phyloP scores from a whole-genome alignment of 805 yeast genomes.

The Myxozyma sirexii region DNA sequence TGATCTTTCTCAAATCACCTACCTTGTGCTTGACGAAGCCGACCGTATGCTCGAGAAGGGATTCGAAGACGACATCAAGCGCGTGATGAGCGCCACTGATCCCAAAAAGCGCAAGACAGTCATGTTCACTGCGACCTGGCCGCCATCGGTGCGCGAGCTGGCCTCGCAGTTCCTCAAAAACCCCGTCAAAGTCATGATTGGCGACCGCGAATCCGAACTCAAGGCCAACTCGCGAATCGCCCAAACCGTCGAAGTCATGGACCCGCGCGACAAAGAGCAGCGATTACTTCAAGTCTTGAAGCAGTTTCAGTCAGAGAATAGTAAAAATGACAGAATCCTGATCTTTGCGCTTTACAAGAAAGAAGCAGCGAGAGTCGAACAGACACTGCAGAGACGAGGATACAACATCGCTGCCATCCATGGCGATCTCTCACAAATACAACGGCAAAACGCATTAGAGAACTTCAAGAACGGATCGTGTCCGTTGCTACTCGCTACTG shows the following conservation, averaged over 20 bases:
- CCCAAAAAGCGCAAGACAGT: conserved; percentile 73
- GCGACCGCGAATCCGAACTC: conserved; percentile 84
- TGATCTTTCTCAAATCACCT: conserved; percentile 65
- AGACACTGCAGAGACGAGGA: conserved; percentile 69
- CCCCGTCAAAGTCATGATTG: conserved; percentile 91
- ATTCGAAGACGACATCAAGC: conserved; percentile 92
- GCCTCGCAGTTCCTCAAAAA: conserved; percentile 77
- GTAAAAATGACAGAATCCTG: conserved; percentile 75
- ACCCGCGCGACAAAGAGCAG: conserved; percentile 76
- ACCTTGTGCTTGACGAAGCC: conserved; percentile 93
- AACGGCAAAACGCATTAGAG: conserved; percentile 84
- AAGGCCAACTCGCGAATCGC: conserved; percentile 92
- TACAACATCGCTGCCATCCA: conserved; percentile 89
- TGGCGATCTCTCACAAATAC: conserved; percentile 91
- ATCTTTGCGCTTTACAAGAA: conserved; percentile 95
- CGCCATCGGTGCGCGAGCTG: conserved; percentile 93
- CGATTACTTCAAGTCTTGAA: conserved; percentile 70
- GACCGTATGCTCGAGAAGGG: conserved; percentile 99
- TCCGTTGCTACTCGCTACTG: conserved; percentile 86
- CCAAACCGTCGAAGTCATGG: conserved; percentile 91
- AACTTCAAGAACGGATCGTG: conserved; percentile 80
- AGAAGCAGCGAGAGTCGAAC: conserved; percentile 91
- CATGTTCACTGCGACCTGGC: conserved; percentile 99
- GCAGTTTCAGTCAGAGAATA: conserved; percentile 67
- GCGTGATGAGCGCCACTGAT: conserved; percentile 67